Percentiles rank a stretch among this genome's conserved stretches.
Evolutionary conservation across 2,329 filamentous ascomycete genomes (phyloP).

Genomic region (Phoma sp.): DNA sequence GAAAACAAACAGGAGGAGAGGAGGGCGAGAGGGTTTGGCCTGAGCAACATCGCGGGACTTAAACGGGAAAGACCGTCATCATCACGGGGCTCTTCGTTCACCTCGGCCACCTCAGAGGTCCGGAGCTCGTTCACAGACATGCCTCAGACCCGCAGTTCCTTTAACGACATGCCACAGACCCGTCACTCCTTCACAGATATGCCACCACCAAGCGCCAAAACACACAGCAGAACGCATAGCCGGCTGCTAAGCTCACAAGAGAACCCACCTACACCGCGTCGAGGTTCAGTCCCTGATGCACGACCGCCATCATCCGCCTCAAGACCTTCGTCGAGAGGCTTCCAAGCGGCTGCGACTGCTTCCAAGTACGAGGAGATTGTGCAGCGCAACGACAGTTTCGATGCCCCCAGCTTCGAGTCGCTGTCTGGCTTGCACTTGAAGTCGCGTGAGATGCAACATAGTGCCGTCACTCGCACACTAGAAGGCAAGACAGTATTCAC

Average conservation of each 20-base stretch:
- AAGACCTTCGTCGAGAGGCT: constrained; percentile 30
- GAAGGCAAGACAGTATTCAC: constrained; percentile 77
- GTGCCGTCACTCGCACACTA: constrained; percentile 78
- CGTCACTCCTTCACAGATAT: constrained; percentile 22
- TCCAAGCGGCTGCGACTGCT: constrained; percentile 26
- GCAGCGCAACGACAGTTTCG: constrained; percentile 59
- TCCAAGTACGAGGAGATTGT: constrained; percentile 42
- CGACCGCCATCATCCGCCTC: constrained; percentile 28
- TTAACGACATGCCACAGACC: constrained; percentile 27
- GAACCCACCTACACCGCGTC: constrained; percentile 25
- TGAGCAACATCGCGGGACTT: constrained; percentile 38
- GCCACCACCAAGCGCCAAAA: constrained; percentile 21
- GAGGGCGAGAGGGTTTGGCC: constrained; percentile 52
- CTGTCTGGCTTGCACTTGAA: constrained; percentile 87
- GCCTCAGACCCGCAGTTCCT: constrained; percentile 12
- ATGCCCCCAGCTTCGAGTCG: constrained; percentile 67
- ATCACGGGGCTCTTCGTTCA: constrained; percentile 32
- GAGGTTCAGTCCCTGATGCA: constrained; percentile 24
- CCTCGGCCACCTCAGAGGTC: constrained; percentile 18
- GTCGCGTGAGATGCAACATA: constrained; percentile 82
- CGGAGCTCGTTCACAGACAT: constrained; percentile 26
- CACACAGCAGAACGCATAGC: constrained; percentile 23
- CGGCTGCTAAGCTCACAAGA: constrained; percentile 28
- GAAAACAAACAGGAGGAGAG: constrained; percentile 53
- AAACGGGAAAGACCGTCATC: constrained; percentile 35